Evolutionary conservation across 208 protist genomes (phyloP), one percentile per base, ranked within the genome.

Genomic region (Naegleria gruberi): DNA sequence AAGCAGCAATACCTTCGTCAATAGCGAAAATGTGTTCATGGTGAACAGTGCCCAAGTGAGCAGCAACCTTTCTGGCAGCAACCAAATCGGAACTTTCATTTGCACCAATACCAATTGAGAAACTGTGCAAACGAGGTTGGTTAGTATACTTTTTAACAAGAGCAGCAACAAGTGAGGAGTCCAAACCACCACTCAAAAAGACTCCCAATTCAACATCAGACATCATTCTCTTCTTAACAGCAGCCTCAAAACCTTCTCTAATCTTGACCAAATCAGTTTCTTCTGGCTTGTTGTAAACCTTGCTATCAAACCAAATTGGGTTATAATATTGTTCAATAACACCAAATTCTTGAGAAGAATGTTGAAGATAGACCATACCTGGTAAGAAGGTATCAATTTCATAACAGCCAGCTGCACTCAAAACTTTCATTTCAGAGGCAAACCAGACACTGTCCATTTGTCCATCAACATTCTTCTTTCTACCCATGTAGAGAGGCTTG

Each of bases 1-100:
- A 40, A 26, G 96, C 96, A 92, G 97, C 96, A 42, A 97, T 91
- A 73, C 96, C 96, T 82, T 97, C 95, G 77, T 97, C 94, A 4
- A 97, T 94, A 7, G 96, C 97, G 83, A 98, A 97, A 84, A 90
- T 77, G 90, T 96, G 96, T 90, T 95, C 94, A 91, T 97, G 96
- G 89, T 97, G 96, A 51, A 93, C 92, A 8, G 96, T 97, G 42
- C 93, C 94, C 34, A 98, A 74, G 88, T 94, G 94, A 15, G 95
- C 89, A 26, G 96, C 94, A 1, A 97, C 96, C 82, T 95, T 91
- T 37, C 93, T 57, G 10, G 96, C 96, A 89, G 94, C 94, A 26
- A 89, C 90, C 26, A 98, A 92, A 92, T 98, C 96, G 8, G 96
- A 96, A 0, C 95, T 93, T 23, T 65, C 51, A 65, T 65, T 65